Evolutionary conservation across 768 basidiomycete genomes (phyloP), one percentile per base, ranked within the genome.

Genomic region (Rhodotorula babjevae): DNA sequence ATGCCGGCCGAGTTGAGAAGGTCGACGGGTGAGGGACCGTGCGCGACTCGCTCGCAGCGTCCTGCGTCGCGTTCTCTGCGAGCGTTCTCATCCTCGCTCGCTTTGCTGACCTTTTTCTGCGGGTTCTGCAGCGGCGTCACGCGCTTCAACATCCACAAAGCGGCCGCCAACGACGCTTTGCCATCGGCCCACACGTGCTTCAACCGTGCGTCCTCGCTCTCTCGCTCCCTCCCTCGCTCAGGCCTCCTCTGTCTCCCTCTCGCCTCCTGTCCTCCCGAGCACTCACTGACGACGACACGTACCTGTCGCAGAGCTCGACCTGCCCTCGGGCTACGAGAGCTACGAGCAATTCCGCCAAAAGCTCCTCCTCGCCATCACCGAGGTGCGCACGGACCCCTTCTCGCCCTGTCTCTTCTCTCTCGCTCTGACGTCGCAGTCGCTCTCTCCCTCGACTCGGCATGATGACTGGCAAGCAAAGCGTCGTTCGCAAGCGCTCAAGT

Each of bases 311-410:
- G 76, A 82, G 69, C 53, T 65, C 16, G 93, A 95, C 81, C 85
- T 99, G 57, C 94, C 95, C 0, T 90, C 90, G 76, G 67, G 62
- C 2, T 98, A 95, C 81, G 89, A 91, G 5, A 92, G 91, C 27
- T 98, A 99, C 79, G 96, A 99, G 80, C 93, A 93, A 86, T 86
- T 99, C 73, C 87, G 96, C 40, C 90, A 91, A 74, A 92, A 92
- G 80, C 81, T 99, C 50, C 82, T 94, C 66, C 84, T 95, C 74
- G 92, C 95, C 49, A 95, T 98, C 79, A 93, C 90, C 78, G 96
- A 98, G 81, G 94, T 93, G 63, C 92, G 91, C 36, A 36, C 36
- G 21, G 8, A 6, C 36, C 10, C 25, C 23, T 23, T 21, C 36
- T 21, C 49, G 2, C 9, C 53, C 36, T 31, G 2, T 33, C 53